These are phyloP conservation scores for Spatholobus suberectus DNA, from an alignment of 306 rosid species.

Conservation along the genomic window DNA sequence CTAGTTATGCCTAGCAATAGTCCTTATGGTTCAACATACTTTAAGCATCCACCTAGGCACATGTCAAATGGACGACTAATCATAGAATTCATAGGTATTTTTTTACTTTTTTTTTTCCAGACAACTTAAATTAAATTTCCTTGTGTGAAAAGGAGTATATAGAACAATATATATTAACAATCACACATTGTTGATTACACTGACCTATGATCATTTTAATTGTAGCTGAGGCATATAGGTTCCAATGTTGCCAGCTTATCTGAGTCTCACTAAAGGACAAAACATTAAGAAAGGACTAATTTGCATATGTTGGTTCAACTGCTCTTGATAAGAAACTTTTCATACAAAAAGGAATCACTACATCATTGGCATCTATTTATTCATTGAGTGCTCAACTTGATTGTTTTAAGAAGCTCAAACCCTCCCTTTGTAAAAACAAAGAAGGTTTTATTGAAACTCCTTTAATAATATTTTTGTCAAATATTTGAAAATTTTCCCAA, in stretches of 20 bases:
- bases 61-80: background rate
- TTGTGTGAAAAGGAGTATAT: background rate
- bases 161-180: background rate
- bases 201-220: background rate
- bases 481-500: background rate
- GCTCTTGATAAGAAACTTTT: background rate
- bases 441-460: background rate
- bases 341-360: too few relatives aligned
- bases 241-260: background rate
- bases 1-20: background rate
- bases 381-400: background rate
- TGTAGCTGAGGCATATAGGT: background rate
- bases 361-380: too few relatives aligned
- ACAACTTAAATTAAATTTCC: background rate
- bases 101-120: background rate
- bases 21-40: background rate
- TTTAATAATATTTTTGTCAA: background rate
- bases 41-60: background rate
- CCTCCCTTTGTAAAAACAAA: background rate
- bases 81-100: background rate
- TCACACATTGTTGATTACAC: background rate
- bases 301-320: background rate
- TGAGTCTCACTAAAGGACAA: background rate
- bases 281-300: background rate
- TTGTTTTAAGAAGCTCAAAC: background rate